Evolutionary conservation across 345 rosid genomes (phyloP).

Genomic region (Sisymbrium altissimum): DNA sequence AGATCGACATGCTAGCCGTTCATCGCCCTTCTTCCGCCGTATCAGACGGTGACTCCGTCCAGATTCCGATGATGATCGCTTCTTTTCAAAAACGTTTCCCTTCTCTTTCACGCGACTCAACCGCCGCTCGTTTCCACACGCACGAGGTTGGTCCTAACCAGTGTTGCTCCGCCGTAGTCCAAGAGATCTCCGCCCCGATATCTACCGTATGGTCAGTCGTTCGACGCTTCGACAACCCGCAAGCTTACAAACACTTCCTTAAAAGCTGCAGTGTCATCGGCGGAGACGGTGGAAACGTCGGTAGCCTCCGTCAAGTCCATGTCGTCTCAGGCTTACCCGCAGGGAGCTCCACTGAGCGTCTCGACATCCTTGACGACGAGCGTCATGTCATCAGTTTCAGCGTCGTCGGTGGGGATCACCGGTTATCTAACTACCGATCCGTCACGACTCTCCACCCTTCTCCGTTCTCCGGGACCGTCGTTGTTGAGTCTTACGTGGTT

Average conservation of each 20-base stretch:
- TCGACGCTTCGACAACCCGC: slow-evolving; percentile 70
- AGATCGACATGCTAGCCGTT: slow-evolving; percentile 26
- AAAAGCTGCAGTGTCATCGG: slow-evolving; percentile 64
- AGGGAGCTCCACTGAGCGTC: slow-evolving; percentile 50
- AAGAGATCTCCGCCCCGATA: slow-evolving; percentile 55
- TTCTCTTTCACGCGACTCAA: slow-evolving; percentile 31
- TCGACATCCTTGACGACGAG: slow-evolving; percentile 69
- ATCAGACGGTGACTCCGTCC: slow-evolving; percentile 18
- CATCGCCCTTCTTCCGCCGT: slow-evolving; percentile 34
- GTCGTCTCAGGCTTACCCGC: slow-evolving; percentile 79
- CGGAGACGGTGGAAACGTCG: slow-evolving; percentile 60
- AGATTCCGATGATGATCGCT: slow-evolving; percentile 25
- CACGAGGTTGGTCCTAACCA: slow-evolving; percentile 50
- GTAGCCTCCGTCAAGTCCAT: slow-evolving; percentile 54
- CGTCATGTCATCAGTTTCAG: slow-evolving; percentile 62
- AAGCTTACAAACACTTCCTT: slow-evolving; percentile 67
- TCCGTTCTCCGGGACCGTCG: slow-evolving; percentile 56
- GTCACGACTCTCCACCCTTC: slow-evolving; percentile 61
- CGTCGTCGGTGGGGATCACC: slow-evolving; percentile 64
- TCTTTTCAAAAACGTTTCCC: slow-evolving; percentile 40
- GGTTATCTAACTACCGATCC: slow-evolving; percentile 61
- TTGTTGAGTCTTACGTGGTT: slow-evolving; percentile 81
- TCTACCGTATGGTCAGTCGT: slow-evolving; percentile 75
- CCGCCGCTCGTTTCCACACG: slow-evolving; percentile 45
- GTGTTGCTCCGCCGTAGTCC: slow-evolving; percentile 62